Conservation (phyloP, 345 rosid genomes). For the Ricinus communis region DNA sequence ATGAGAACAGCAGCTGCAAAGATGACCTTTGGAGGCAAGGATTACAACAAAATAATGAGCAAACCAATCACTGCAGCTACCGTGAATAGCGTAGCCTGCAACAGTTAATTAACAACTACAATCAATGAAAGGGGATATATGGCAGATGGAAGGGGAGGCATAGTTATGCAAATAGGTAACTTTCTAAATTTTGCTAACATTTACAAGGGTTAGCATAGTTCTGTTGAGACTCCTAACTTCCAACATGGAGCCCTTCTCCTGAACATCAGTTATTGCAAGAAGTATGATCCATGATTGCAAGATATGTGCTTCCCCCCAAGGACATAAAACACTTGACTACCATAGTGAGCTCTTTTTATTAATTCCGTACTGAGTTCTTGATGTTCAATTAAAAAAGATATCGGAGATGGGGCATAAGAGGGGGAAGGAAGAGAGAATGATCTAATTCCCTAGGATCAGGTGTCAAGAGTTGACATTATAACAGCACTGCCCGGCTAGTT, state of each 20-base stretch:
- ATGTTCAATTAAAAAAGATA: no score
- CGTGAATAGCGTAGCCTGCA: conserved; percentile 81
- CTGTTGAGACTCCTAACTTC: background rate
- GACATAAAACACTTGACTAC: background rate
- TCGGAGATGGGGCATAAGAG: no score
- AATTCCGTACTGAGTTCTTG: background rate
- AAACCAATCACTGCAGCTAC: conserved; percentile 49
- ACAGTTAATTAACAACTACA: background rate
- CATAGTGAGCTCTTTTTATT: background rate
- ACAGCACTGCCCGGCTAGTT: background rate
- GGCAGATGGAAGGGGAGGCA: no score
- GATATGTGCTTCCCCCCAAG: background rate
- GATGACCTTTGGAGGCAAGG: conserved; percentile 9
- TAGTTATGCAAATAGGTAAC: background rate
- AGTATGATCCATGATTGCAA: background rate
- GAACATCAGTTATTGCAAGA: background rate
- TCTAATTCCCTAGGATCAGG: background rate
- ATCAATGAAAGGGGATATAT: background rate
- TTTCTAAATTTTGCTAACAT: background rate
- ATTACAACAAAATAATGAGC: conserved; percentile 45
- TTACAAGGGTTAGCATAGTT: background rate
- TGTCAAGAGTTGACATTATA: background rate
- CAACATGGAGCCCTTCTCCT: background rate
- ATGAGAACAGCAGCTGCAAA: background rate
- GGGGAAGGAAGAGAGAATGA: background rate